Percentiles rank a stretch among this genome's conserved stretches.
Conservation (phyloP, 495 filamentous ascomycete genomes). For the Neurospora sp. region DNA sequence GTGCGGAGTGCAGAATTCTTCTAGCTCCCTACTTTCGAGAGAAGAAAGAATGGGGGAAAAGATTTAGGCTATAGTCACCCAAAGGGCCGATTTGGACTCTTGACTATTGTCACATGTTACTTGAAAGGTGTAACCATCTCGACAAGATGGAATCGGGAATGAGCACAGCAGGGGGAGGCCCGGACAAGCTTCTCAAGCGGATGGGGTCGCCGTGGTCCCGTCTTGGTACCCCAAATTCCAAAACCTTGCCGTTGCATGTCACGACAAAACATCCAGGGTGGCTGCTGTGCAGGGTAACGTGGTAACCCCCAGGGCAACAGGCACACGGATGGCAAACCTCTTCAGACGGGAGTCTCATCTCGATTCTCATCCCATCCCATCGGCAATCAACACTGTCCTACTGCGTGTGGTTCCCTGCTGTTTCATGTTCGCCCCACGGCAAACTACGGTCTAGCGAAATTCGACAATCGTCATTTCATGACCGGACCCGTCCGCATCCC, state of each 20-base stretch:
- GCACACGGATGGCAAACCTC: background rate
- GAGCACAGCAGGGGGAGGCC: background rate
- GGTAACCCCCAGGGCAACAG: background rate
- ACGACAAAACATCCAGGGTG: background rate
- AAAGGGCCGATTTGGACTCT: background rate
- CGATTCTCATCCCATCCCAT: background rate
- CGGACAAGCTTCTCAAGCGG: background rate
- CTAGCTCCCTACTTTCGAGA: background rate
- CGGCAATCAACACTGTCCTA: background rate
- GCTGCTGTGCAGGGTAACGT: background rate
- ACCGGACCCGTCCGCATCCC: background rate
- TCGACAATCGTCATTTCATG: constrained; percentile 8
- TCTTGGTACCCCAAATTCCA: background rate
- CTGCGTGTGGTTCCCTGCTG: background rate
- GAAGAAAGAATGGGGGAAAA: background rate
- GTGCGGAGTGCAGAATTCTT: background rate
- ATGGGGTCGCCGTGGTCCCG: background rate
- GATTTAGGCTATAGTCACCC: background rate
- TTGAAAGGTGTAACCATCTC: background rate
- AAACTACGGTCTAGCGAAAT: constrained; percentile 18
- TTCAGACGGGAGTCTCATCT: background rate
- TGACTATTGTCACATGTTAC: background rate
- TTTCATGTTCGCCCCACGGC: constrained; percentile 14
- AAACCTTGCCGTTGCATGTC: background rate
- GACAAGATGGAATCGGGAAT: background rate